Conservation (phyloP, 1,284 basidiomycete genomes). For the Apiotrichum siamense region DNA sequence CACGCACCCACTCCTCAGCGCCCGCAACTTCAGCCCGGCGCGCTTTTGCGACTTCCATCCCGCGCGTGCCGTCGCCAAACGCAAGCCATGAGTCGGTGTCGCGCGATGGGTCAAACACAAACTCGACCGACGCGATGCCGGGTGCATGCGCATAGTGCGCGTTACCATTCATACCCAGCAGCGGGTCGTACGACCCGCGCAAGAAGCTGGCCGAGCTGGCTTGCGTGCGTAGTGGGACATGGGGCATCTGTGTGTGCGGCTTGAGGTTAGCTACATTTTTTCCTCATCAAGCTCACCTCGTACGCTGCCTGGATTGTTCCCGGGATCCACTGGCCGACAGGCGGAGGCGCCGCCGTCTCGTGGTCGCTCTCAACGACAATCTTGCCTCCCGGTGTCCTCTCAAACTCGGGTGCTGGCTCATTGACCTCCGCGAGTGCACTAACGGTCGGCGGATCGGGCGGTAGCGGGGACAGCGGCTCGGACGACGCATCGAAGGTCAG, state of each 20-base stretch:
- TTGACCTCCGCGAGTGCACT: constrained; percentile 5
- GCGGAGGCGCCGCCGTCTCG: constrained; percentile 15
- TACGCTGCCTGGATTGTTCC: constrained; percentile 35
- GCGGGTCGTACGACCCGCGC: constrained; percentile 30
- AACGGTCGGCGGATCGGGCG: constrained; percentile 7
- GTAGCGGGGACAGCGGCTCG: constrained; percentile 14
- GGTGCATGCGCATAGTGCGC: constrained; percentile 4
- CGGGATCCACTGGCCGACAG: constrained; percentile 23
- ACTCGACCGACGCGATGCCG: constrained; percentile 42
- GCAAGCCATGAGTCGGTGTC: constrained; percentile 3
- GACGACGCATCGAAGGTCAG: constrained; percentile 13
- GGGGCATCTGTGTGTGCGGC: constrained; percentile 45
- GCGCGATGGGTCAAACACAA: constrained; percentile 27
- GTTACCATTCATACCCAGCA: constrained; percentile 17
- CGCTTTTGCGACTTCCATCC: constrained; percentile 14
- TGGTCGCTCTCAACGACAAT: constrained; percentile 24
- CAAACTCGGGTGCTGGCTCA: not conserved
- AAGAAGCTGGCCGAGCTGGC: constrained; percentile 21
- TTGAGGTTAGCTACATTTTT: constrained; percentile 8
- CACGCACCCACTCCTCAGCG: constrained; percentile 42
- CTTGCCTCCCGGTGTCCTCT: constrained; percentile 13
- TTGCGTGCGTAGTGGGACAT: constrained; percentile 42
- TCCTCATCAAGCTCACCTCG: constrained; percentile 39
- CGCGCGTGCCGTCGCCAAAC: constrained; percentile 13
- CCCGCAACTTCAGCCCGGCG: constrained; percentile 24